phyloP scores from a whole-genome alignment of 352 stramenopile genomes.

The Stramenopiles sp. region DNA sequence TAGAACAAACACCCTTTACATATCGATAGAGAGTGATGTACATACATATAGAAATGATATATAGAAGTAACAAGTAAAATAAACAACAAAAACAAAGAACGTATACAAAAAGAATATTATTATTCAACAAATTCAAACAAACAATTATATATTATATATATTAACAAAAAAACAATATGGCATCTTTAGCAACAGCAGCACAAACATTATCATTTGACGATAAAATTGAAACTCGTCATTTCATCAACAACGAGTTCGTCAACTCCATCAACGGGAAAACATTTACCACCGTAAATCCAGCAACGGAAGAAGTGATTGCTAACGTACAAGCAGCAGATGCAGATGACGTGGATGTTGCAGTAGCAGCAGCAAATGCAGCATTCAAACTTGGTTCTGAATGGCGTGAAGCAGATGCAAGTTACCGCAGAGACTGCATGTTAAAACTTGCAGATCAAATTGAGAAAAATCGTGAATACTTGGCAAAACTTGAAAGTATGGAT shows the following conservation, averaged over 20 bases:
- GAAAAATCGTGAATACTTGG: conserved; percentile 27
- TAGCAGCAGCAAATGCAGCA: conserved; percentile 20
- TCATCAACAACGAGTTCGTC: neutral
- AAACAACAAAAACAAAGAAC: no score
- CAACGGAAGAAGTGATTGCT: conserved; percentile 27
- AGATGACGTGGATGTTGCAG: conserved; percentile 25
- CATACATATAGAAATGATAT: neutral
- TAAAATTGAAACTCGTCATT: neutral
- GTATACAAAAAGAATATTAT: neutral
- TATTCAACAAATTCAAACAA: neutral
- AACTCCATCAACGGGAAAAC: neutral
- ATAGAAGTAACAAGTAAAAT: neutral
- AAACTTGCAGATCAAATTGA: conserved; percentile 26
- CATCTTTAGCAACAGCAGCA: no score
- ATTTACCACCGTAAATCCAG: conserved; percentile 25
- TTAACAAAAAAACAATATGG: no score
- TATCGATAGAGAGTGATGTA: no score
- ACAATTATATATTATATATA: neutral
- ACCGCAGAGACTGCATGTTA: conserved; percentile 26
- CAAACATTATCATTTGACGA: no score
- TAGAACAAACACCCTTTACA: no score
- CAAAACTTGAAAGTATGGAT: conserved; percentile 34
- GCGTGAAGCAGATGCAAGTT: conserved; percentile 23
- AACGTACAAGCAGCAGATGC: conserved; percentile 23
- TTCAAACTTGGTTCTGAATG: conserved; percentile 24